These are phyloP conservation scores for Aspergillus sp. DNA, from an alignment of 2,329 filamentous ascomycete genomes.

Conservation along the genomic window DNA sequence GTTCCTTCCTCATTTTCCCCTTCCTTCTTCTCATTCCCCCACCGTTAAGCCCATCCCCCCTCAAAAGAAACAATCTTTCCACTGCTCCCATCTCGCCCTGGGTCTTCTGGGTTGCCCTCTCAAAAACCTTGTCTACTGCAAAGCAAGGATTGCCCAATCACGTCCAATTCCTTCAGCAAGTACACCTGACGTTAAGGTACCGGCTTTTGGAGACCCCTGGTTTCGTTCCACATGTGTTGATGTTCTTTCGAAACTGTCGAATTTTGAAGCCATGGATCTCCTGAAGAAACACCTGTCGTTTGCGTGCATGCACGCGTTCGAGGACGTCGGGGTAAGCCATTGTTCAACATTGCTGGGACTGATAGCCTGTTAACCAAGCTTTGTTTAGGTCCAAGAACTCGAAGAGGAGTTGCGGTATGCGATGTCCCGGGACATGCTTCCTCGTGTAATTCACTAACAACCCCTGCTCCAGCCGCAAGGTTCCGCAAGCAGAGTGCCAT, in stretches of 20 bases:
- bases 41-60: neutral
- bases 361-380: conserved; percentile 3
- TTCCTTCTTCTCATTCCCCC: neutral
- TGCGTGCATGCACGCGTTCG: conserved; percentile 35
- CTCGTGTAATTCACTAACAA: conserved; percentile 1
- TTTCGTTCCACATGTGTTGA: neutral
- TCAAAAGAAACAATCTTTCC: neutral
- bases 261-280: conserved; percentile 15
- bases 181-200: too few species aligned
- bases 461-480: conserved; percentile 6
- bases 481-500: conserved; percentile 10
- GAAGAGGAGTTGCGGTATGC: conserved; percentile 23
- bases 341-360: neutral
- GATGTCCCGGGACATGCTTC: neutral
- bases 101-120: neutral
- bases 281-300: conserved; percentile 24
- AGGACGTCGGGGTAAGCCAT: conserved; percentile 28
- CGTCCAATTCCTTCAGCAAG: too few species aligned
- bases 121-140: neutral
- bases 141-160: neutral
- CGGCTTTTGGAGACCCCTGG: neutral
- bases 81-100: neutral
- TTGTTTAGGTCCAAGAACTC: conserved; percentile 26
- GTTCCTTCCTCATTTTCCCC: neutral
- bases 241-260: neutral